Evolutionary conservation across 148 eudicot genomes (phyloP), one percentile per base, ranked within the genome.

Genomic region (Pouteria glomerata): DNA sequence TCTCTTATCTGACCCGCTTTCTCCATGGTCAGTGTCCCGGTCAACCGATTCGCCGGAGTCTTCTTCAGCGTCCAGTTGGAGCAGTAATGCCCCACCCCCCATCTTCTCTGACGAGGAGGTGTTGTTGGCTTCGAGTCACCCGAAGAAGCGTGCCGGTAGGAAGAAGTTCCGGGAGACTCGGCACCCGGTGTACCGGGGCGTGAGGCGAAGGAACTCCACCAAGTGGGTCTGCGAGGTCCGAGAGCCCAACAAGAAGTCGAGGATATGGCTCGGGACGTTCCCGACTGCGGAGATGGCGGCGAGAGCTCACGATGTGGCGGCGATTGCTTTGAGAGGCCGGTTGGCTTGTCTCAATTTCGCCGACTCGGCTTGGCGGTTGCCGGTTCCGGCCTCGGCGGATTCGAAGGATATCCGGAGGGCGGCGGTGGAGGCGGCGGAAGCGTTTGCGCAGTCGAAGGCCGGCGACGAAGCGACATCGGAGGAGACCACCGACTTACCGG

Each of bases 241-340:
- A n/a, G n/a, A n/a, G n/a, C n/a, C n/a, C n/a, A n/a, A n/a, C n/a
- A n/a, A 79, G 69, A 82, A 85, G 61, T 35, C 79, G 1, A 53
- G 91, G 7, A 81, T 87, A 2, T 87, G 91, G 91, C 81, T 87
- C 0, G 91, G 91, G 0, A 87, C 91, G 0, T 87, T 80, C 18
- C 81, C 70, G 0, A 87, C 91, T 0, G 82, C 83, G 3, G 91
- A 87, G 50, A 87, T 87, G 91, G 91, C 91, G 0, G 91, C n/a
- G n/a, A n/a, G n/a, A n/a, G n/a, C n/a, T n/a, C n/a, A n/a, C n/a
- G n/a, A n/a, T n/a, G n/a, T n/a, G 39, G 90, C 91, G 0, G 83
- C 83, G 7, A 31, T 87, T n/a, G 88, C 88, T 0, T 68, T 87
- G 85, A n/a, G n/a, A n/a, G n/a, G n/a, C n/a, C n/a, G n/a, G n/a